These are phyloP conservation scores for Ulota crispa DNA, from an alignment of 225 moss, liverwort and hornwort species.

Conservation along the genomic window DNA sequence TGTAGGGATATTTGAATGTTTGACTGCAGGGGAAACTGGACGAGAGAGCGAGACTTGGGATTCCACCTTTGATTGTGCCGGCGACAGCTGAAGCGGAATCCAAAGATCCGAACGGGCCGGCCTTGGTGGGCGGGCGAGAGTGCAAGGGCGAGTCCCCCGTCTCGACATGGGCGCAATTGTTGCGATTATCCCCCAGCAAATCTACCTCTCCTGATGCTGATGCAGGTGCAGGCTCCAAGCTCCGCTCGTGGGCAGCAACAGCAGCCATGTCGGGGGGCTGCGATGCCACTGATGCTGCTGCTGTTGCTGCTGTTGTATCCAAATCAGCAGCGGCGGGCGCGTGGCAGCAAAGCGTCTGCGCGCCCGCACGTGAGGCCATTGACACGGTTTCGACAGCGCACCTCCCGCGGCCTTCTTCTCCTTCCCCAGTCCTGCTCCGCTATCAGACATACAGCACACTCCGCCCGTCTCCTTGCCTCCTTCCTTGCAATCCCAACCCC, in stretches of 20 bases:
- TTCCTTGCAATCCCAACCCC: neutral
- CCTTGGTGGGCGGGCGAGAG: constrained; percentile 20
- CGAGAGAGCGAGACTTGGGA: neutral
- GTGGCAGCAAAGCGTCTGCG: constrained; percentile 98
- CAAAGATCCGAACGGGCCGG: constrained; percentile 43
- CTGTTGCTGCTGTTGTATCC: constrained; percentile 23
- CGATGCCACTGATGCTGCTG: neutral
- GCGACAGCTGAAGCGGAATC: constrained; percentile 55
- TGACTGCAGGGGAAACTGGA: neutral
- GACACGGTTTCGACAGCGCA: constrained; percentile 86
- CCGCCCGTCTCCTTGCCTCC: constrained; percentile 32
- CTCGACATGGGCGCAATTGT: constrained; percentile 25
- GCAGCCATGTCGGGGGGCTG: neutral
- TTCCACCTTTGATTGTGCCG: constrained; percentile 51
- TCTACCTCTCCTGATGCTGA: constrained; percentile 57
- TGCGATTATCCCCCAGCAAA: constrained; percentile 22
- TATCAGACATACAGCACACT: constrained; percentile 97
- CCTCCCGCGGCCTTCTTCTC: constrained; percentile 78
- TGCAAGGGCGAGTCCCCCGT: constrained; percentile 18
- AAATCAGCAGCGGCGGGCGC: constrained; percentile 82
- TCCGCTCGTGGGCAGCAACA: neutral
- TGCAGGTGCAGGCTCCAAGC: constrained; percentile 49
- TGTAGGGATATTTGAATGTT: neutral
- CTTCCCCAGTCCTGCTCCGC: constrained; percentile 81
- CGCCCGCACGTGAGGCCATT: constrained; percentile 98